These are phyloP conservation scores for Xylaria curta DNA, from an alignment of 495 filamentous ascomycete species.

Conservation along the genomic window DNA sequence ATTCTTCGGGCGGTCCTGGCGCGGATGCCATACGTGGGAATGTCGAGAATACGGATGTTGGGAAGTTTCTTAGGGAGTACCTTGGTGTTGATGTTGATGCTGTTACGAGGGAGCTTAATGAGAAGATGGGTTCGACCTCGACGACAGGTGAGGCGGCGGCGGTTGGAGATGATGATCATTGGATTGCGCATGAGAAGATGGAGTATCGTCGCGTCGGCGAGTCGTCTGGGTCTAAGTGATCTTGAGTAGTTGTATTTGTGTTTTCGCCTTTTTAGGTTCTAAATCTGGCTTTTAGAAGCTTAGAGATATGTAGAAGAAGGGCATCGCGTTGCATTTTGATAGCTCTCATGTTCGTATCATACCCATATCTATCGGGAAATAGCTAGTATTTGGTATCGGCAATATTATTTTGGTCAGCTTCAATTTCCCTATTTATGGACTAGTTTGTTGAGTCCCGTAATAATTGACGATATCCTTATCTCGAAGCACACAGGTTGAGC, in stretches of 20 bases:
- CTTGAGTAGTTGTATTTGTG: not conserved
- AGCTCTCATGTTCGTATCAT: not conserved
- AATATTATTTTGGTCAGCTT: not conserved
- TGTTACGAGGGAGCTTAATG: slow-evolving; percentile 74
- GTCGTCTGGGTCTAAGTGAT: not conserved
- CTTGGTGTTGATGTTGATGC: slow-evolving; percentile 77
- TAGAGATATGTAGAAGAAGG: not conserved
- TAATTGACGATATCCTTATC: too few relatives aligned
- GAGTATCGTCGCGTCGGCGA: slow-evolving; percentile 10
- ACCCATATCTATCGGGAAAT: not conserved
- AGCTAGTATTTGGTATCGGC: not conserved
- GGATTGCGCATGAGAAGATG: slow-evolving; percentile 28
- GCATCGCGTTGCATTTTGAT: not conserved
- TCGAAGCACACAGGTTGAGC: too few relatives aligned
- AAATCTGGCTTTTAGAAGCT: not conserved
- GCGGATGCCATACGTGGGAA: slow-evolving; percentile 72
- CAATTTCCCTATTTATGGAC: not conserved
- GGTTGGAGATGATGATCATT: not conserved
- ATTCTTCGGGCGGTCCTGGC: slow-evolving; percentile 64
- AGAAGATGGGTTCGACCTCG: slow-evolving; percentile 53
- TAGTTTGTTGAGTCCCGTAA: not conserved
- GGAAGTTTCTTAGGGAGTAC: slow-evolving; percentile 78
- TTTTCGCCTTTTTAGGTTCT: not conserved
- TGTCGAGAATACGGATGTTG: slow-evolving; percentile 94
- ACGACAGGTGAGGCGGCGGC: not conserved